Percentiles rank a stretch among this genome's conserved stretches.
phyloP scores from a whole-genome alignment of 2,329 filamentous ascomycete species.

The Diplodia scrobiculata region DNA sequence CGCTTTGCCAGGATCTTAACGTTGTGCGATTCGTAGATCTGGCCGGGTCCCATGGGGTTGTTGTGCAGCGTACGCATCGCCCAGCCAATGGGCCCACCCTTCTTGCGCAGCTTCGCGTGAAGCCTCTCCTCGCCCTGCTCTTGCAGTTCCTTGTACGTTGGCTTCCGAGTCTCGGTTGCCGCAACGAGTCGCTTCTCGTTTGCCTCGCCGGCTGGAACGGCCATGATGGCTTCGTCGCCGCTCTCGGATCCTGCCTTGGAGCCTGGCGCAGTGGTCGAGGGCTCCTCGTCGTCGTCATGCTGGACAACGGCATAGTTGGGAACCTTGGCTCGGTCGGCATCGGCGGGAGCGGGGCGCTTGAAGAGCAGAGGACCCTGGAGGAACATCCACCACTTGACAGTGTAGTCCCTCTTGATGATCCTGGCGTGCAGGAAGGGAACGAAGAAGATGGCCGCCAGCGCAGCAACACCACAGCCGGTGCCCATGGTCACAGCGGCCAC shows the following conservation, averaged over 20 bases:
- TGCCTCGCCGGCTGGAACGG: background rate
- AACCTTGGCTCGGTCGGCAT: slow-evolving; percentile 60
- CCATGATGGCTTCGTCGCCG: background rate
- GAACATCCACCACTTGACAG: slow-evolving; percentile 65
- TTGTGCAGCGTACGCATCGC: slow-evolving; percentile 75
- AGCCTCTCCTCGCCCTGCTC: slow-evolving; percentile 59
- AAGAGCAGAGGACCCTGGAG: slow-evolving; percentile 61
- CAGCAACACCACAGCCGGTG: slow-evolving; percentile 60
- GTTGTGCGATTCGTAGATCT: slow-evolving; percentile 75
- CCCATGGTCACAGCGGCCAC: slow-evolving; percentile 68
- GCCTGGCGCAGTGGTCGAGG: slow-evolving; percentile 40
- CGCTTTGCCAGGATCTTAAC: slow-evolving; percentile 64
- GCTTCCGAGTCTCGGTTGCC: slow-evolving; percentile 54
- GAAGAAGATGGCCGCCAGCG: slow-evolving; percentile 69
- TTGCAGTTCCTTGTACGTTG: slow-evolving; percentile 64
- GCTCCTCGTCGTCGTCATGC: slow-evolving; percentile 57
- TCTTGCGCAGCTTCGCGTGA: slow-evolving; percentile 64
- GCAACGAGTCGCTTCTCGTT: slow-evolving; percentile 48
- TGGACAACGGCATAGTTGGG: slow-evolving; percentile 79
- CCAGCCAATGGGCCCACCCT: slow-evolving; percentile 73
- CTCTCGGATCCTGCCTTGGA: slow-evolving; percentile 39
- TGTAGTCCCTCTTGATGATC: slow-evolving; percentile 69
- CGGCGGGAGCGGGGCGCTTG: slow-evolving; percentile 58
- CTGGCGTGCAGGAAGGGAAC: slow-evolving; percentile 68
- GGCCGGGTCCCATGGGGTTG: slow-evolving; percentile 71